phyloP scores from a whole-genome alignment of 108 stramenopile genomes.

The Skeletonema potamos region DNA sequence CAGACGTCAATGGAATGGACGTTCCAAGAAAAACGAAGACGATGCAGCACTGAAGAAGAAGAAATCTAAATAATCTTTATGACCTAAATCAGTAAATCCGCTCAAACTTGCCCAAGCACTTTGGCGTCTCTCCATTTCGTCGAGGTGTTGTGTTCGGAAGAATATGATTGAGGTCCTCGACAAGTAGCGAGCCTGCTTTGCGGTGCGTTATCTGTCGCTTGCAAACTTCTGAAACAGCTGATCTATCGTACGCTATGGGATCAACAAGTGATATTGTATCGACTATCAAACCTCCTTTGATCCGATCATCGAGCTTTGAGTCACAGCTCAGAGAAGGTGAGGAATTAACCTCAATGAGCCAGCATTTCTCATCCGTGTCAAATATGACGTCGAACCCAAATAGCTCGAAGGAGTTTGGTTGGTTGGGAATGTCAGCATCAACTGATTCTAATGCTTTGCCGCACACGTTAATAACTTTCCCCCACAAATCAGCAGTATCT shows the following conservation, averaged over 20 bases:
- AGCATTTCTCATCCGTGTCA: constrained; percentile 74
- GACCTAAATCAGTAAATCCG: background rate
- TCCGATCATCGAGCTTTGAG: constrained; percentile 28
- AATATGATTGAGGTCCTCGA: constrained; percentile 30
- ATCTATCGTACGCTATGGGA: constrained; percentile 33
- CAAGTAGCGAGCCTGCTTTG: constrained; percentile 25
- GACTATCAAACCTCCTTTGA: constrained; percentile 44
- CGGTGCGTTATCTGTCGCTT: constrained; percentile 38
- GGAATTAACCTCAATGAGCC: constrained; percentile 91
- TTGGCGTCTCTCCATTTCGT: constrained; percentile 36
- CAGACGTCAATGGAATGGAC: background rate
- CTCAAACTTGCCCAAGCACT: constrained; percentile 20
- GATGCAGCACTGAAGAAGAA: background rate
- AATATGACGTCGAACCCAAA: constrained; percentile 89
- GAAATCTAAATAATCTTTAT: background rate
- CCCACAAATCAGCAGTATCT: constrained; percentile 56
- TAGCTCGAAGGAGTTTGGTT: constrained; percentile 86
- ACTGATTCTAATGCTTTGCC: constrained; percentile 65
- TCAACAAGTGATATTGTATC: constrained; percentile 49
- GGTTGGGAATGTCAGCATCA: constrained; percentile 63
- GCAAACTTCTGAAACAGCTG: constrained; percentile 28
- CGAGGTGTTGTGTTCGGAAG: constrained; percentile 30
- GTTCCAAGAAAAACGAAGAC: background rate
- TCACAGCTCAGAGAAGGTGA: constrained; percentile 67
- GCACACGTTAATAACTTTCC: constrained; percentile 66